Evolutionary conservation across 2,329 filamentous ascomycete species (phyloP).

Genomic region (Parasarocladium wereldwijsianum): DNA sequence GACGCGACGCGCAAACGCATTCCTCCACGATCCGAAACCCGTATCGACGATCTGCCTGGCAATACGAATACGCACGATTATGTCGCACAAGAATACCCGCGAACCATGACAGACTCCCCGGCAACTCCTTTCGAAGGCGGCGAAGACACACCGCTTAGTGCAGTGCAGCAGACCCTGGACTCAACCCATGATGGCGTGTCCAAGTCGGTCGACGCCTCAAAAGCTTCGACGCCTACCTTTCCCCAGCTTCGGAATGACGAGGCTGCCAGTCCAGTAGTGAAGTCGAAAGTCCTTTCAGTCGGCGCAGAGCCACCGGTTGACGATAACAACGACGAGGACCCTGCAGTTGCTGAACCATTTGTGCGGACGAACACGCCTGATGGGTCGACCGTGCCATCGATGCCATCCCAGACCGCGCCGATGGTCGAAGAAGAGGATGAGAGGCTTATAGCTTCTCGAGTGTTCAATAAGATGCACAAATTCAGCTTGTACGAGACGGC

Average conservation of each 20-base stretch:
- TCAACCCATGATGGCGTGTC: no score
- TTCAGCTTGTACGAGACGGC: slow-evolving; percentile 97
- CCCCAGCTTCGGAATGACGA: slow-evolving; percentile 22
- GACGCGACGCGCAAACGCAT: no score
- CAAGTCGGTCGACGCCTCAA: background rate
- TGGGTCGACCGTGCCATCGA: slow-evolving; percentile 14
- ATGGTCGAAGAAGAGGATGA: slow-evolving; percentile 11
- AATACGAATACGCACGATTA: no score
- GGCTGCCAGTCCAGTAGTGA: slow-evolving; percentile 12
- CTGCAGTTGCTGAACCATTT: slow-evolving; percentile 41
- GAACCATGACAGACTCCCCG: slow-evolving; percentile 2
- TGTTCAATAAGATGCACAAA: slow-evolving; percentile 92
- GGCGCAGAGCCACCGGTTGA: slow-evolving; percentile 13
- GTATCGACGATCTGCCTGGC: no score
- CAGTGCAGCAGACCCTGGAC: slow-evolving; percentile 1
- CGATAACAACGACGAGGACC: slow-evolving; percentile 44
- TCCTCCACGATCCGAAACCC: no score
- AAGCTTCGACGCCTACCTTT: slow-evolving; percentile 13
- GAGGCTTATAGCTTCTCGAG: slow-evolving; percentile 30
- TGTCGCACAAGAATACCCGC: no score
- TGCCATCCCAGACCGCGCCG: slow-evolving; percentile 5
- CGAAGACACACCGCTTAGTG: background rate
- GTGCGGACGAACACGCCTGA: slow-evolving; percentile 39
- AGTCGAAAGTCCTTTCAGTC: background rate
- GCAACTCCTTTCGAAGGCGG: background rate